A percentile compares a stretch with the other conserved stretches of the same genome.
These are phyloP conservation scores for Alternaria sp. DNA, from an alignment of 2,329 filamentous ascomycete species.

Conservation along the genomic window DNA sequence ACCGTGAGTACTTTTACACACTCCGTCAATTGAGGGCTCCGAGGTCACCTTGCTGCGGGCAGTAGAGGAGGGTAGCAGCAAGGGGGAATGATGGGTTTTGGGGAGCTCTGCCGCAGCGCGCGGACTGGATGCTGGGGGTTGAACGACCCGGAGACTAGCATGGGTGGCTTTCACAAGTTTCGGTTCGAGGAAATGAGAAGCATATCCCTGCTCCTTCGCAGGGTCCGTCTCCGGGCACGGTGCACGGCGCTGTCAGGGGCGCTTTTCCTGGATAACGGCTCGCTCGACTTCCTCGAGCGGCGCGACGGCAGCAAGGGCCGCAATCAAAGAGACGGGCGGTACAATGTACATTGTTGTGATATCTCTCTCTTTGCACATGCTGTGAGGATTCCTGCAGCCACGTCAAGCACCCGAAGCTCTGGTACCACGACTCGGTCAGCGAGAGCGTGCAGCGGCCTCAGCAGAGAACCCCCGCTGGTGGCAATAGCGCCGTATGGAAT, in stretches of 20 bases:
- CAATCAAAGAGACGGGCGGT: conserved; percentile 17
- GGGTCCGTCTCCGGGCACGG: conserved; percentile 39
- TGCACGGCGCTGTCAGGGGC: conserved; percentile 42
- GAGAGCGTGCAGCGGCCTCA: conserved; percentile 18
- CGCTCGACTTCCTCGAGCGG: conserved; percentile 11
- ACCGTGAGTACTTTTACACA: conserved; percentile 31
- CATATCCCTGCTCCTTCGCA: conserved; percentile 42
- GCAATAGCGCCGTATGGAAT: conserved; percentile 32
- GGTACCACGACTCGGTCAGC: conserved; percentile 37
- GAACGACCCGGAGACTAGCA: conserved; percentile 42
- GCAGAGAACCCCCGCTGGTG: conserved; percentile 28
- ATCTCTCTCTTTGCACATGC: neutral
- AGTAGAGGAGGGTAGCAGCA: conserved; percentile 48
- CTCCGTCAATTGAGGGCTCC: conserved; percentile 39
- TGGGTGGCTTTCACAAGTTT: conserved; percentile 44
- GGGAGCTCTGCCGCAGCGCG: conserved; percentile 42
- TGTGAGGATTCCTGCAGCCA: conserved; percentile 10
- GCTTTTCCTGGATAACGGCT: conserved; percentile 24
- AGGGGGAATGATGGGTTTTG: conserved; percentile 48
- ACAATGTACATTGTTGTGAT: conserved; percentile 8
- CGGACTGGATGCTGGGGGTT: conserved; percentile 42
- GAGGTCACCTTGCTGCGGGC: conserved; percentile 49
- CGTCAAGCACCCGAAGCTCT: conserved; percentile 17
- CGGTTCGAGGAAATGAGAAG: conserved; percentile 48
- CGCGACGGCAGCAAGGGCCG: conserved; percentile 16